Base-by-base conservation (phyloP, 768 basidiomycete genomes). In the Boletus bicolor region DNA sequence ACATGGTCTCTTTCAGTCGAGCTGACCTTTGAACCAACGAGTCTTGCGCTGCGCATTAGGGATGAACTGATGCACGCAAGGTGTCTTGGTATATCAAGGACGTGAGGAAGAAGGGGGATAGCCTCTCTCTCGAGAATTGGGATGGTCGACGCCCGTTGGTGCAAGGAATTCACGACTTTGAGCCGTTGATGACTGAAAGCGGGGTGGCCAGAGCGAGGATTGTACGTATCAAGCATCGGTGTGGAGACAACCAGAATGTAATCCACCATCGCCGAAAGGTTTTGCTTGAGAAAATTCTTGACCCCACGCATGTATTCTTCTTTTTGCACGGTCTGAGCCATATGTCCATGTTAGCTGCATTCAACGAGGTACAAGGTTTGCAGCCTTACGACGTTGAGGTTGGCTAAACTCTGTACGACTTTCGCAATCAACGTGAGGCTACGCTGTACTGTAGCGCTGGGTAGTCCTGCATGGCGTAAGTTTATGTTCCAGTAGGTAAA, bases 401-500 rank as follows among this genome's bases (percentile, higher is more conserved):
- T 95, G 6, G 93, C 93, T 39, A 94, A 75, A 61, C 88, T 93
- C 71, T 93, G 91, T 19, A 95, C 80, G n/a, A 88, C 89, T 71
- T 92, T 93, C 7, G 91, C 92, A 51, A 95, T 85, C 60, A 91
- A 68, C 0, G 88, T 94, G 48, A 95, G 77, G 67, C 86, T 93
- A 36, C 92, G 83, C 65, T 90, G 86, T 10, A 92, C 83, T 9
- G 83, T 74, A 19, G 76, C 66, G 52, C 79, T 79, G 4, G 90
- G 87, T 54, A 90, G 77, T 44, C 87, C 89, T 93, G 55, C 4
- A 34, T 11, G 36, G 54, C n/a, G 41, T 63, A 38, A 72, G 62
- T 44, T 49, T n/a, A 26, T 10, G 38, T 14, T 42, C 41, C 8
- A 10, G 17, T 28, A 12, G 17, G 38, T n/a, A 19, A 21, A 34